A percentile compares a stretch with the other conserved stretches of the same genome.
phyloP scores from a whole-genome alignment of 106 monocot genomes.

The Allium sativum region DNA sequence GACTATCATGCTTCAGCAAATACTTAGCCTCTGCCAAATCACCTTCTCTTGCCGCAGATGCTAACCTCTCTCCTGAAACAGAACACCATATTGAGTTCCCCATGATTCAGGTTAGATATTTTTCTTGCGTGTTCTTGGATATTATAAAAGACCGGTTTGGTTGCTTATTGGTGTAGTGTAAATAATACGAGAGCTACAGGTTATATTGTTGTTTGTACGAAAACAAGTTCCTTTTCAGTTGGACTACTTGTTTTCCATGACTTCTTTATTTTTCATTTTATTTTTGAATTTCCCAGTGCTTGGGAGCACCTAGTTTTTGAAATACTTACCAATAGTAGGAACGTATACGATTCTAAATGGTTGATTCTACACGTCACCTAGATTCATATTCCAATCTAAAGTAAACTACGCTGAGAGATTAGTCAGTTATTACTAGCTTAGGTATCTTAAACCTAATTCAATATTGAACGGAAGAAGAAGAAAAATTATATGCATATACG shows the following conservation, averaged over 20 bases:
- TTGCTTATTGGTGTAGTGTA: not conserved
- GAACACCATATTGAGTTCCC: slow-evolving; percentile 74
- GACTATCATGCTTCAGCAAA: slow-evolving; percentile 44
- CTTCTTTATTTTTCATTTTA: not conserved
- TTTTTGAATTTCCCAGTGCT: not conserved
- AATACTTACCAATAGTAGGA: not conserved
- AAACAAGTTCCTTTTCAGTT: not conserved
- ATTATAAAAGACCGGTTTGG: not conserved
- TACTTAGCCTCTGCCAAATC: slow-evolving; percentile 48
- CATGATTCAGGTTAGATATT: slow-evolving; percentile 15
- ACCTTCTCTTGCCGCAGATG: slow-evolving; percentile 78
- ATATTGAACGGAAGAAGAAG: too few relatives aligned
- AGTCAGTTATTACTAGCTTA: too few relatives aligned
- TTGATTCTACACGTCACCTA: not conserved
- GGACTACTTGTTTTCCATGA: not conserved
- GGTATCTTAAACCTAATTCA: too few relatives aligned
- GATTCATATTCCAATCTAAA: not conserved
- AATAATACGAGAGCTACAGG: not conserved
- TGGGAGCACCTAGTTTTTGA: not conserved
- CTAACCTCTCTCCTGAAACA: slow-evolving; percentile 55
- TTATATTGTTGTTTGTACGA: not conserved
- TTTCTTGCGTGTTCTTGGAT: not conserved
- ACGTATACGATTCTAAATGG: slow-evolving; percentile 5
- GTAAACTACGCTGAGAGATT: not conserved
- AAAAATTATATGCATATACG: not conserved